phyloP scores from a whole-genome alignment of 2,329 filamentous ascomycete genomes.

The Colletotrichum kahawae region DNA sequence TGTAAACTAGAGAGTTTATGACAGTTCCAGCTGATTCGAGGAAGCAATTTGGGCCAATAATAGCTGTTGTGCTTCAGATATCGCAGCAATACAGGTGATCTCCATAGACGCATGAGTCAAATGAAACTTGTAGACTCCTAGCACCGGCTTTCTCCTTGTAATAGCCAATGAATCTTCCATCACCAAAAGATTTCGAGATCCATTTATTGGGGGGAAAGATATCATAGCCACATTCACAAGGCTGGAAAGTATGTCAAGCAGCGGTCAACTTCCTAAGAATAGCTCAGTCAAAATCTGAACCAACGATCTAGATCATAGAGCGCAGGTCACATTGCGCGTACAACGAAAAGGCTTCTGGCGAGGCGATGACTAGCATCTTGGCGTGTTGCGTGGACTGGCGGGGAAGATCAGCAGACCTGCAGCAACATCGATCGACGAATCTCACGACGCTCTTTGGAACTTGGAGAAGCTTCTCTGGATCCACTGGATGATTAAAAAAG shows the following conservation, averaged over 20 bases:
- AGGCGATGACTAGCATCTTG: slow-evolving; percentile 2
- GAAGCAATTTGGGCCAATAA: accelerated
- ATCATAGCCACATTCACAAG: not conserved
- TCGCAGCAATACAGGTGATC: not conserved
- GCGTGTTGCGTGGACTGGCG: not conserved
- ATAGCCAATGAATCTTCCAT: not conserved
- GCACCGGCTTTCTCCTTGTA: not conserved
- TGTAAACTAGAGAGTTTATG: not conserved
- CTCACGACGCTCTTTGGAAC: not conserved
- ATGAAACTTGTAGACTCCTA: accelerated
- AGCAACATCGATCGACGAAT: not conserved
- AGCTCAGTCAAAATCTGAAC: not conserved
- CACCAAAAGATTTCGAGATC: not conserved
- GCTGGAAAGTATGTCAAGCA: not conserved
- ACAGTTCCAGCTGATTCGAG: not conserved
- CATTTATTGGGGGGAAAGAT: not conserved
- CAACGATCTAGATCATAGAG: not conserved
- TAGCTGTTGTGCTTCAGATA: not conserved
- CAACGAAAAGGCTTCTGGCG: not conserved
- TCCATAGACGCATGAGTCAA: not conserved
- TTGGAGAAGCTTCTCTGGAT: not conserved
- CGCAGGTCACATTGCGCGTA: not conserved
- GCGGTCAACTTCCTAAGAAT: not conserved
- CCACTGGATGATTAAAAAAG: not conserved
- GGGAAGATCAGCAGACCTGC: not conserved